Percentiles rank a stretch among this genome's conserved stretches.
These are phyloP conservation scores for Vitis rupestris DNA, from an alignment of 164 flowering plant species.

Conservation along the genomic window DNA sequence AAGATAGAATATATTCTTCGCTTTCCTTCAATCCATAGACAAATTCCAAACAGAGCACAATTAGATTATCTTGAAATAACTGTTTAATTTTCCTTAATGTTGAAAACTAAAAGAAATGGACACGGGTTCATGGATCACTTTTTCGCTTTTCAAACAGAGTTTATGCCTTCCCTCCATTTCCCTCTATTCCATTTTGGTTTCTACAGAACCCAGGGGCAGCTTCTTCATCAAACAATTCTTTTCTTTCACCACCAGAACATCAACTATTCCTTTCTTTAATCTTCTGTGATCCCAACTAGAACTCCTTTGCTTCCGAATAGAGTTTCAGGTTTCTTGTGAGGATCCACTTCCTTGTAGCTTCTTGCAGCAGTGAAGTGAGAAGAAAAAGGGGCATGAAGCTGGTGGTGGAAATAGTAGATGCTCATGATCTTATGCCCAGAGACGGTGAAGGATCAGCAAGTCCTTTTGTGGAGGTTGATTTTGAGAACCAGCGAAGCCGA, in stretches of 20 bases:
- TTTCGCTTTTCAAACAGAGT: constrained; percentile 13
- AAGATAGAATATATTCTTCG: too few relatives aligned
- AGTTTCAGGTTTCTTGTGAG: constrained; percentile 23
- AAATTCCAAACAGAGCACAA: too few relatives aligned
- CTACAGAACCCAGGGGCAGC: constrained; percentile 12
- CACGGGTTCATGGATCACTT: not conserved
- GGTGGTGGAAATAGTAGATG: constrained; percentile 31
- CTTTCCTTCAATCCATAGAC: too few relatives aligned
- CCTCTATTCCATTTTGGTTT: not conserved
- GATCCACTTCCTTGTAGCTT: constrained; percentile 24
- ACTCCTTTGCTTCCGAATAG: constrained; percentile 28
- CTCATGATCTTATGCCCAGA: constrained; percentile 35
- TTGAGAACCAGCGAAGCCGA: constrained; percentile 27
- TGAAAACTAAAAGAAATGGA: too few relatives aligned
- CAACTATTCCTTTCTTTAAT: constrained; percentile 17
- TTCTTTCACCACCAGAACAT: constrained; percentile 13
- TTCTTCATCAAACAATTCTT: constrained; percentile 26
- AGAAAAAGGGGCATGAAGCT: constrained; percentile 30
- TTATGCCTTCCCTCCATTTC: constrained; percentile 24
- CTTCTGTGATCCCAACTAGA: constrained; percentile 2
- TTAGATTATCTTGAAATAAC: too few relatives aligned
- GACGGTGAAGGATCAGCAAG: constrained; percentile 34
- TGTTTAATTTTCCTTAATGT: too few relatives aligned
- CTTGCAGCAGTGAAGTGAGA: constrained; percentile 15
- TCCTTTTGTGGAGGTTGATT: constrained; percentile 35